Evolutionary conservation across 2,329 filamentous ascomycete species (phyloP).

Genomic region (Aspergillus sp.): DNA sequence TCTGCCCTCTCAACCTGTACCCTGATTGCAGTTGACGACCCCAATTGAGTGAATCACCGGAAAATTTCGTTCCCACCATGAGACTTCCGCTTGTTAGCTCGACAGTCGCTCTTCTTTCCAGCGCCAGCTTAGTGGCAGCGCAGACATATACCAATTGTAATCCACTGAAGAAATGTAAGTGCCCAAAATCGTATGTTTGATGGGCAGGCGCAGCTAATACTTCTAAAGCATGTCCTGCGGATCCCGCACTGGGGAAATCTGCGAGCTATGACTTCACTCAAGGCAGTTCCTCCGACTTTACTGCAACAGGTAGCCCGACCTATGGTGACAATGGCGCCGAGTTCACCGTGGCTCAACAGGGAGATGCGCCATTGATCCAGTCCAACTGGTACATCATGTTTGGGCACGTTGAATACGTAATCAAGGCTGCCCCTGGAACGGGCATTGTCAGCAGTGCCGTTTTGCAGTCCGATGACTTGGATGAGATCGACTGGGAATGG

Average conservation of each 20-base stretch:
- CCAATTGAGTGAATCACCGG: background rate
- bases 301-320: conserved; percentile 65
- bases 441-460: conserved; percentile 94
- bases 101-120: conserved; percentile 31
- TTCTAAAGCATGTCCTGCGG: conserved; percentile 63
- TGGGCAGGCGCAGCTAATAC: conserved; percentile 8
- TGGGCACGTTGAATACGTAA: conserved; percentile 79
- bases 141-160: conserved; percentile 51
- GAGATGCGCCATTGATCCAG: conserved; percentile 81
- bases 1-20: background rate
- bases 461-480: conserved; percentile 83
- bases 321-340: conserved; percentile 76
- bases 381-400: conserved; percentile 99
- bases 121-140: conserved; percentile 32
- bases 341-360: conserved; percentile 75
- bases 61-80: conserved; percentile 30
- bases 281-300: conserved; percentile 77
- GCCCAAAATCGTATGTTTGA: background rate
- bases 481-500: conserved; percentile 98
- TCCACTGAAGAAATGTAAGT: conserved; percentile 42
- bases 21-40: background rate
- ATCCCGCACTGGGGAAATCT: conserved; percentile 81
- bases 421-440: conserved; percentile 82
- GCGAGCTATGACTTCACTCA: conserved; percentile 81
- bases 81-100: conserved; percentile 28